Conservation (phyloP, 2,329 filamentous ascomycete genomes). For the Ceratocystis harringtonii region DNA sequence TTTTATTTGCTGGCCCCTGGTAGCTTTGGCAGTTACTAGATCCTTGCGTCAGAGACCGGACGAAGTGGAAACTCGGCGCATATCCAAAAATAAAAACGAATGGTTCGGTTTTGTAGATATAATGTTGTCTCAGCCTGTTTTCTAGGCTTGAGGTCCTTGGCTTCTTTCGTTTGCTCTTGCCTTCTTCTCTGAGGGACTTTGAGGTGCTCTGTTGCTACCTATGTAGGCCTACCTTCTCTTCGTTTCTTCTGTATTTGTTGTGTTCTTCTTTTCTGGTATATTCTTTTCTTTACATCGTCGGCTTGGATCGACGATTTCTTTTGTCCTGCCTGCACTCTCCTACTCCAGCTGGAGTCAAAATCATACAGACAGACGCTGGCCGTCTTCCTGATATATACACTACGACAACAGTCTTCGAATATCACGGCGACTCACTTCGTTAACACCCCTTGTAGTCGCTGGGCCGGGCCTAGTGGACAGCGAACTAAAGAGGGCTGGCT, state of each 20-base stretch:
- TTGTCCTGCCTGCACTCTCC: not conserved
- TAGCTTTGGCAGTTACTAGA: not conserved
- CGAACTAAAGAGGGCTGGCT: not conserved
- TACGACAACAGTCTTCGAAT: not conserved
- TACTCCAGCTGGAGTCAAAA: not conserved
- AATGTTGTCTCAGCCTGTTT: not conserved
- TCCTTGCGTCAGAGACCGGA: not conserved
- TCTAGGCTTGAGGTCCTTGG: not conserved
- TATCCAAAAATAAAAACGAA: not conserved
- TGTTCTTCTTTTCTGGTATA: not conserved
- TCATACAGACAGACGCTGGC: constrained; percentile 4
- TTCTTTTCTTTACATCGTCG: constrained; percentile 8
- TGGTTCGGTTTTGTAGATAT: not conserved
- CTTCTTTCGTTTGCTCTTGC: too few species aligned
- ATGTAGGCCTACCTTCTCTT: not conserved
- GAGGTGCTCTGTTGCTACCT: not conserved
- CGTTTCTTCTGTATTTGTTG: not conserved
- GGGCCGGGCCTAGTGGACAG: constrained; percentile 2
- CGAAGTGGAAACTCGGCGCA: not conserved
- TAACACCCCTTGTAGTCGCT: constrained; percentile 1
- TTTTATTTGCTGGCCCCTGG: not conserved
- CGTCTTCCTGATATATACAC: constrained; percentile 2
- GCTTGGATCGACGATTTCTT: constrained; percentile 3
- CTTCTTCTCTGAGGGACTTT: not conserved
- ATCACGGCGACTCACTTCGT: not conserved